These are phyloP conservation scores for Sindora glabra DNA, from an alignment of 306 rosid genomes.

Conservation along the genomic window DNA sequence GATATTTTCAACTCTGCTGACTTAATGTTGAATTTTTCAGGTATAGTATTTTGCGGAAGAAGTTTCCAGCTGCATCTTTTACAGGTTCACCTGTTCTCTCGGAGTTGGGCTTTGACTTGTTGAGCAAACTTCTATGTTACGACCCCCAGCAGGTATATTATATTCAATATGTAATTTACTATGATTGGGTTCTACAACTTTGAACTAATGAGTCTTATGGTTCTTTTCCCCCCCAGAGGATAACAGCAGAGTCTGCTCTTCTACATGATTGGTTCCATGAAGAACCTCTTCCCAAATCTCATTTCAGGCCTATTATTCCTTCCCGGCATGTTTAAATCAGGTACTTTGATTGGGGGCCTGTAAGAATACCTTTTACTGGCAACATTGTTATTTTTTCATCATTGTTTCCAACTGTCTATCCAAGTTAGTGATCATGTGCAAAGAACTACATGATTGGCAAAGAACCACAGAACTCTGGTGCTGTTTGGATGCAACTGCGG, in stretches of 20 bases:
- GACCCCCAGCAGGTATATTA: slow-evolving; percentile 63
- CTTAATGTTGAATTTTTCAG: too few relatives aligned
- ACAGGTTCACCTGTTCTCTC: slow-evolving; percentile 73
- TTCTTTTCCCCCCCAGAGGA: slow-evolving; percentile 50
- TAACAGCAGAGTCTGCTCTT: slow-evolving; percentile 73
- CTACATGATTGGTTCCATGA: slow-evolving; percentile 81
- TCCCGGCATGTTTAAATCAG: slow-evolving; percentile 39
- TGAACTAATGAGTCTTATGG: background rate
- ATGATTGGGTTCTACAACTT: background rate
- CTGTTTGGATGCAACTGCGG: too few relatives aligned
- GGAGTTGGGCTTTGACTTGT: slow-evolving; percentile 73
- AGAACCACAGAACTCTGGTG: background rate
- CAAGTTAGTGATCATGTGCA: slow-evolving; percentile 4
- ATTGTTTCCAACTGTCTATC: slow-evolving; percentile 16
- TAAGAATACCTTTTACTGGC: slow-evolving; percentile 14
- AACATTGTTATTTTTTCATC: slow-evolving; percentile 3
- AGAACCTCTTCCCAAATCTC: slow-evolving; percentile 62
- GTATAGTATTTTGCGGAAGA: slow-evolving; percentile 59
- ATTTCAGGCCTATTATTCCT: slow-evolving; percentile 42
- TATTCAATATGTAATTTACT: background rate
- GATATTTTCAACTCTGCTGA: too few relatives aligned
- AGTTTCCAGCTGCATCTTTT: slow-evolving; percentile 78
- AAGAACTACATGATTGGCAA: slow-evolving; percentile 14
- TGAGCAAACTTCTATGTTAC: slow-evolving; percentile 63
- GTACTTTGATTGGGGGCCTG: slow-evolving; percentile 30